Evolutionary conservation across 1,284 basidiomycete species (phyloP), one percentile per base, ranked within the genome.

Genomic region (Cryptococcus neoformans): DNA sequence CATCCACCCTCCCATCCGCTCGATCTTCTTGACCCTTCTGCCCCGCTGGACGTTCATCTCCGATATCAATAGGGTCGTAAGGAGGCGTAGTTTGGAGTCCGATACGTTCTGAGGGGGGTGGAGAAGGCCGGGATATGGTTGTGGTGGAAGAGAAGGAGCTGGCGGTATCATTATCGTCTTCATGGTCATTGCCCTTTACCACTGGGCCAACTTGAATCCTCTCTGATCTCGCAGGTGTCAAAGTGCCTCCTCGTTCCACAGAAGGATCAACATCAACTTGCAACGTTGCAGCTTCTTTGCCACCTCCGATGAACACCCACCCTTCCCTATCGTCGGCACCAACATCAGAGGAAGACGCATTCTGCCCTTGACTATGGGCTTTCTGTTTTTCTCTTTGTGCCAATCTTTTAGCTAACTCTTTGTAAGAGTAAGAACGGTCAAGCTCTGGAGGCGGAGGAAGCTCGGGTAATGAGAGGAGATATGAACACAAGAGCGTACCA

Each of bases 401-500:
- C 4, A 48, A 11, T 6, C 64, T 66, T 58, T 80, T 77, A 0
- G 81, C 79, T 79, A 80, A 82, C 58, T 84, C 79, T 57, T 81
- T 80, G 10, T 78, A 70, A 9, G 78, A 78, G 60, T 82, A 78
- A 56, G 79, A 84, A 11, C 81, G 76, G 63, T 82, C 75, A 3
- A 83, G 75, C 40, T 75, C 74, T 0, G 84, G 83, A 12, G 83
- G 79, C 5, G 75, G 77, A 3, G 83, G 82, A 2, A 73, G 65
- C 51, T 78, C 73, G 40, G 83, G 79, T 3, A 83, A 77, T 0
- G 87, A 82, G n/a, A 91, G 82, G 2, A 91, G 80, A 72, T 90
- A 90, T 6, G 87, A 80, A 69, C 89, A 90, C 0, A 89, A 87
- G 64, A 91, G 82, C 0, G 87, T 91, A 6, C 90, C 90, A 0